phyloP scores from a whole-genome alignment of 2,329 filamentous ascomycete genomes.

The Diaporthe destruens region DNA sequence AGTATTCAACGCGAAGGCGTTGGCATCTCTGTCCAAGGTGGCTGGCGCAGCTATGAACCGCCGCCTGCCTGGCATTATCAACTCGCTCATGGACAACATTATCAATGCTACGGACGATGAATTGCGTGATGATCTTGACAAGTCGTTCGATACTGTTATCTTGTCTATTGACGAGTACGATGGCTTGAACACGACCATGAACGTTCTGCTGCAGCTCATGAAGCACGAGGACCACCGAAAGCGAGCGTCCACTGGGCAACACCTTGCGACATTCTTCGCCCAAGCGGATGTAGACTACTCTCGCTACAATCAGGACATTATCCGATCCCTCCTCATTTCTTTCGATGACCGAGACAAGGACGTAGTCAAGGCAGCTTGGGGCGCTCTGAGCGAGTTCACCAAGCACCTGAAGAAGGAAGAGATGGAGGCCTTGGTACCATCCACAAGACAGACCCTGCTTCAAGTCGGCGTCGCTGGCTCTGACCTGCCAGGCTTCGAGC shows the following conservation, averaged over 20 bases:
- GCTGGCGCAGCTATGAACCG: constrained; percentile 92
- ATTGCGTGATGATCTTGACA: constrained; percentile 79
- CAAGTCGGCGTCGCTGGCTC: constrained; percentile 90
- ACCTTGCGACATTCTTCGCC: constrained; percentile 89
- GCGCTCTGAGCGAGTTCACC: constrained; percentile 87
- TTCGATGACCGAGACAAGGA: constrained; percentile 88
- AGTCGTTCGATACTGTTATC: constrained; percentile 89
- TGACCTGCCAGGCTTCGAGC: constrained; percentile 86
- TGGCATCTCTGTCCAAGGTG: constrained; percentile 93
- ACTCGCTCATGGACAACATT: constrained; percentile 93
- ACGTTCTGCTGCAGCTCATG: constrained; percentile 85
- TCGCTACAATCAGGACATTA: constrained; percentile 94
- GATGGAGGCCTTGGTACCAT: constrained; percentile 92
- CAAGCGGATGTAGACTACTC: constrained; percentile 88
- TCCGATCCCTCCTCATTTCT: constrained; percentile 88
- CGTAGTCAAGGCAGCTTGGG: constrained; percentile 92
- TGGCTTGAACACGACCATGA: constrained; percentile 96
- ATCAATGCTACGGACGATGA: constrained; percentile 81
- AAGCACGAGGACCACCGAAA: constrained; percentile 94
- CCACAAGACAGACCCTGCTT: constrained; percentile 86
- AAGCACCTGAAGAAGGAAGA: constrained; percentile 94
- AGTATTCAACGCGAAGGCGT: constrained; percentile 92
- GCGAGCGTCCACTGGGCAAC: constrained; percentile 81
- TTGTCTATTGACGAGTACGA: constrained; percentile 96
- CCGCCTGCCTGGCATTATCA: constrained; percentile 89